Evolutionary conservation across 306 rosid species (phyloP).

Genomic region (Oemleria cerasiformis): DNA sequence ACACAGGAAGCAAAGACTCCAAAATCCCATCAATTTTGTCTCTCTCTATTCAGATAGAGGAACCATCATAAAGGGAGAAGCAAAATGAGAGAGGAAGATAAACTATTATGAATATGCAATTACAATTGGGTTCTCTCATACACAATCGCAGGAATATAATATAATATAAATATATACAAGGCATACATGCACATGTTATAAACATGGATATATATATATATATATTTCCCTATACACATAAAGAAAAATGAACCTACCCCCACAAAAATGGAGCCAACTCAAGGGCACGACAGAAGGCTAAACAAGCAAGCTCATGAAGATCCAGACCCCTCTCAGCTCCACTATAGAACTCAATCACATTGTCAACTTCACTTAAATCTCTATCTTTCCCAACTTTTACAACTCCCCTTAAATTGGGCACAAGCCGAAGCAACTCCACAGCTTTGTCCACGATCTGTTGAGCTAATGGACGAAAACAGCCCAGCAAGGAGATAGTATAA

Average conservation of each 20-base stretch:
- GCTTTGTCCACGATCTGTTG: constrained; percentile 51
- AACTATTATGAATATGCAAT: neutral
- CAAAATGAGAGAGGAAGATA: neutral
- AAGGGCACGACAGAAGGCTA: constrained; percentile 73
- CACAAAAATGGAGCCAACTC: constrained; percentile 60
- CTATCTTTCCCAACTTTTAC: constrained; percentile 25
- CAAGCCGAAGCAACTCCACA: constrained; percentile 50
- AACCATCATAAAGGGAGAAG: neutral
- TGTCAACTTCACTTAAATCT: constrained; percentile 38
- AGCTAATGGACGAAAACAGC: constrained; percentile 68
- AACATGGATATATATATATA: neutral
- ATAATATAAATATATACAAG: neutral
- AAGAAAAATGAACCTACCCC: constrained; percentile 43
- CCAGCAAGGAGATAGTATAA: constrained; percentile 63
- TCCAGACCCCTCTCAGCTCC: constrained; percentile 61
- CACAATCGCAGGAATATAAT: neutral
- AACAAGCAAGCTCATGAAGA: constrained; percentile 86
- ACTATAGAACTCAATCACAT: constrained; percentile 47
- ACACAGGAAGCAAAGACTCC: neutral
- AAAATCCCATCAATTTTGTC: neutral
- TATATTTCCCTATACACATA: neutral
- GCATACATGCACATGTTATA: neutral
- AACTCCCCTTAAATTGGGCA: constrained; percentile 42
- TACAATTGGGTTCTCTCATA: neutral
- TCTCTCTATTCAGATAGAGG: neutral